Evolutionary conservation across 441 rosid genomes (phyloP), one percentile per base, ranked within the genome.

Genomic region (Syzygium syzygioides): DNA sequence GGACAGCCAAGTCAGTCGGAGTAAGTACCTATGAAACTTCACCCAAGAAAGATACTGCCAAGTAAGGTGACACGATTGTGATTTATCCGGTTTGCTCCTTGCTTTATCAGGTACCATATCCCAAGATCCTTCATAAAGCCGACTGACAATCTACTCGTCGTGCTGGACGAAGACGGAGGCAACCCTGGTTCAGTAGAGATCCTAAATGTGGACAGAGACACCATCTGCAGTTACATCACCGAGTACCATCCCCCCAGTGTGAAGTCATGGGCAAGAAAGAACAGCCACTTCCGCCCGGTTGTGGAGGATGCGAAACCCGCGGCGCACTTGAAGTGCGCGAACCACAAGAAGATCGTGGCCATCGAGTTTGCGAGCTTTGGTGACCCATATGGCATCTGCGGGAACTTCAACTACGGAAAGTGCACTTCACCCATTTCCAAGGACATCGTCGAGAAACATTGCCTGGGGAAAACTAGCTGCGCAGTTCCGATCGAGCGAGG

Each of bases 361-460:
- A 93, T 96, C 14, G 93, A 96, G 54, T 96, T 95, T 79, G 95
- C 96, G 4, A 94, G 95, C 93, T 95, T 89, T 18, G 97, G 98
- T 14, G 87, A 93, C 86, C 94, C 98, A 45, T 50, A 25, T 9
- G 97, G 98, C 28, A 5, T 89, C 18, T 96, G 98, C 85, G 96
- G 97, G 45, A 37, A 28, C 64, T 94, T 41, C 86, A 1, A 9
- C 3, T 13, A 30, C 28, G 98, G 95, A 85, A 91, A 92, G 2
- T 96, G 98, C 94, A 88, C 86, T 34, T 87, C 95, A 14, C 89
- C 94, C 7, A 34, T 6, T 34, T 83, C 94, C 41, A 94, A 91
- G 90, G 32, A 93, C 55, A 89, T 94, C 28, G 94, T 90, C 48
- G 95, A 95, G 85, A 88, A 92, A 94, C 50, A 28, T 7, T 97